phyloP scores from a whole-genome alignment of 2,329 filamentous ascomycete species.

The Meredithiella fracta region DNA sequence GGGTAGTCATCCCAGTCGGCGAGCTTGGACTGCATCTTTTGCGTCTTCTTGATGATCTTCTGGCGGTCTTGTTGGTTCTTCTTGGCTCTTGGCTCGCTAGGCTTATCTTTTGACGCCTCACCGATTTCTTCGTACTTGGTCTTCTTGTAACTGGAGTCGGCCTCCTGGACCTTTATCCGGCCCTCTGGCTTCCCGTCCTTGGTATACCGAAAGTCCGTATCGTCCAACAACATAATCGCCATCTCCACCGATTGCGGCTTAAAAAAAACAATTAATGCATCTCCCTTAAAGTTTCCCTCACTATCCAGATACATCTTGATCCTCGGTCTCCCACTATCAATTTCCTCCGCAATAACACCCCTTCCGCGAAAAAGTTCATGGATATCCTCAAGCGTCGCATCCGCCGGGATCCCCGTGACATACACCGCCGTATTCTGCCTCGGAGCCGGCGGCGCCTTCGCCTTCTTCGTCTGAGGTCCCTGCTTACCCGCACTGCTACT shows the following conservation, averaged over 20 bases:
- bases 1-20: constrained; percentile 82
- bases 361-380: constrained; percentile 61
- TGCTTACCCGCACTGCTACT: constrained; percentile 20
- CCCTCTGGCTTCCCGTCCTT: constrained; percentile 36
- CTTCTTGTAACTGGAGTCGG: constrained; percentile 85
- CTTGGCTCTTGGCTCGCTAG: constrained; percentile 23
- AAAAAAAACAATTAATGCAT: constrained; percentile 87
- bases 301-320: constrained; percentile 87
- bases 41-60: constrained; percentile 80
- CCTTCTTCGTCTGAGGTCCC: constrained; percentile 22
- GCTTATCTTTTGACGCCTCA: constrained; percentile 22
- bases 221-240: constrained; percentile 66
- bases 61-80: constrained; percentile 55
- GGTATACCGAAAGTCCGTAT: constrained; percentile 59
- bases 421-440: constrained; percentile 79
- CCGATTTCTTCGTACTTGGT: constrained; percentile 46
- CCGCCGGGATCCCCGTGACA: constrained; percentile 69
- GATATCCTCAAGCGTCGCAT: constrained; percentile 67
- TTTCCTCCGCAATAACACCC: constrained; percentile 85
- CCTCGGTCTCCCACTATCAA: constrained; percentile 70
- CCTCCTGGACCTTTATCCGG: constrained; percentile 65
- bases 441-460: constrained; percentile 32
- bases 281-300: constrained; percentile 75
- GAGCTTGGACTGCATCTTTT: constrained; percentile 80
- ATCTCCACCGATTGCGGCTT: constrained; percentile 82